Percentiles rank a stretch among this genome's conserved stretches.
Conservation (phyloP, 805 yeast species). For the Starmerella etchellsii region DNA sequence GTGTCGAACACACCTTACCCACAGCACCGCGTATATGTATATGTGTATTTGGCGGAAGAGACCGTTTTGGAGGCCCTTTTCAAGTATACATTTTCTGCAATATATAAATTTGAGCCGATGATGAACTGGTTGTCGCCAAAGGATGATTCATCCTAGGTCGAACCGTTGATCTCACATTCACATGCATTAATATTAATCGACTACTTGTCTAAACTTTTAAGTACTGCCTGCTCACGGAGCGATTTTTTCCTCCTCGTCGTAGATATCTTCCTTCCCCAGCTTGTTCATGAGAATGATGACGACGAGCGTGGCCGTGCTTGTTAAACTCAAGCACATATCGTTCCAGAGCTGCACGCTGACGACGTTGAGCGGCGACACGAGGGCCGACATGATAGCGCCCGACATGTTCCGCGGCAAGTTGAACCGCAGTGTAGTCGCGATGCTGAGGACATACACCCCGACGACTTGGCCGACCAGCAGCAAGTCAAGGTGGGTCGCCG, state of each 20-base stretch:
- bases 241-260: constrained; percentile 19
- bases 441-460: constrained; percentile 31
- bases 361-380: constrained; percentile 31
- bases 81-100: too few species aligned
- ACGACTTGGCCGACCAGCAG: constrained; percentile 28
- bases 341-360: constrained; percentile 30
- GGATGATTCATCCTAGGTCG: too few species aligned
- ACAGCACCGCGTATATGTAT: background rate
- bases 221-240: too few species aligned
- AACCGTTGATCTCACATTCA: too few species aligned
- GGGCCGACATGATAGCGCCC: constrained; percentile 30
- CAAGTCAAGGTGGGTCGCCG: constrained; percentile 13
- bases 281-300: constrained; percentile 17
- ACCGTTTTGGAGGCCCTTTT: background rate
- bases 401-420: constrained; percentile 31
- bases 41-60: background rate
- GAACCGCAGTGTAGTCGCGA: constrained; percentile 31
- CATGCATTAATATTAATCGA: too few species aligned
- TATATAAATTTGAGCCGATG: too few species aligned
- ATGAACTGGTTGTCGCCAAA: too few species aligned
- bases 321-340: constrained; percentile 27
- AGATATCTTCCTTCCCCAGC: constrained; percentile 6
- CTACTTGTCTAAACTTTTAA: too few species aligned
- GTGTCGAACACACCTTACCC: too few species aligned
- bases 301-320: constrained; percentile 24